A percentile compares a stretch with the other conserved stretches of the same genome.
These are phyloP conservation scores for Maudiozyma barnettii DNA, from an alignment of 805 yeast species.

Conservation along the genomic window DNA sequence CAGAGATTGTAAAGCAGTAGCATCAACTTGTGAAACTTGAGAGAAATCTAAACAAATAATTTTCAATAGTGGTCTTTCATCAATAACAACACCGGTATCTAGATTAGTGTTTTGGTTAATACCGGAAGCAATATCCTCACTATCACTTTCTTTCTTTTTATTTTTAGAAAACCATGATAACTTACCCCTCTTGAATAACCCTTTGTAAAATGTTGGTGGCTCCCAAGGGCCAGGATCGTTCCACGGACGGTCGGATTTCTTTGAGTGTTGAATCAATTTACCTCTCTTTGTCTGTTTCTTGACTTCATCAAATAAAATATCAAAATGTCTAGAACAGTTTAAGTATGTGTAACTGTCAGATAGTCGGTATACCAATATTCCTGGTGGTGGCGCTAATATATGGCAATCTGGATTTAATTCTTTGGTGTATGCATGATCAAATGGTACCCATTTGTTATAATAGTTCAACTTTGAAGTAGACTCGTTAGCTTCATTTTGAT, in stretches of 20 bases:
- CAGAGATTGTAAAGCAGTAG: slow-evolving; percentile 70
- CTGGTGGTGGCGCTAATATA: slow-evolving; percentile 78
- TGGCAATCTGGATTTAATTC: slow-evolving; percentile 46
- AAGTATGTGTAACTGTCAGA: slow-evolving; percentile 76
- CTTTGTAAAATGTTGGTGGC: slow-evolving; percentile 31
- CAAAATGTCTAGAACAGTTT: slow-evolving; percentile 67
- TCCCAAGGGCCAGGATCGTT: slow-evolving; percentile 63
- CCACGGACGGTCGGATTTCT: slow-evolving; percentile 65
- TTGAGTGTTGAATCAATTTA: slow-evolving; percentile 28
- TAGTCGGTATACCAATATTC: slow-evolving; percentile 78
- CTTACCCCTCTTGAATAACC: slow-evolving; percentile 7
- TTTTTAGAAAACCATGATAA: slow-evolving; percentile 1
- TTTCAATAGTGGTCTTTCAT: slow-evolving; percentile 56
- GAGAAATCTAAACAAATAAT: slow-evolving; percentile 76
- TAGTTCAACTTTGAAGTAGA: slow-evolving; percentile 28
- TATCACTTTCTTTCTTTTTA: slow-evolving; percentile 17
- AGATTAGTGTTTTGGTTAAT: not conserved
- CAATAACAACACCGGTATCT: slow-evolving; percentile 14
- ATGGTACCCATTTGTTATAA: slow-evolving; percentile 64
- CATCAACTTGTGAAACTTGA: slow-evolving; percentile 63
- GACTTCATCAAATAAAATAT: slow-evolving; percentile 57
- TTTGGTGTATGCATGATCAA: slow-evolving; percentile 31
- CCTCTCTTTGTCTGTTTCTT: slow-evolving; percentile 55
- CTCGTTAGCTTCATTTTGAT: not conserved
- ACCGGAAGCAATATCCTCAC: slow-evolving; percentile 10